A percentile compares a stretch with the other conserved stretches of the same genome.
These are phyloP conservation scores for Cardamine resedifolia DNA, from an alignment of 345 rosid genomes.

Conservation along the genomic window DNA sequence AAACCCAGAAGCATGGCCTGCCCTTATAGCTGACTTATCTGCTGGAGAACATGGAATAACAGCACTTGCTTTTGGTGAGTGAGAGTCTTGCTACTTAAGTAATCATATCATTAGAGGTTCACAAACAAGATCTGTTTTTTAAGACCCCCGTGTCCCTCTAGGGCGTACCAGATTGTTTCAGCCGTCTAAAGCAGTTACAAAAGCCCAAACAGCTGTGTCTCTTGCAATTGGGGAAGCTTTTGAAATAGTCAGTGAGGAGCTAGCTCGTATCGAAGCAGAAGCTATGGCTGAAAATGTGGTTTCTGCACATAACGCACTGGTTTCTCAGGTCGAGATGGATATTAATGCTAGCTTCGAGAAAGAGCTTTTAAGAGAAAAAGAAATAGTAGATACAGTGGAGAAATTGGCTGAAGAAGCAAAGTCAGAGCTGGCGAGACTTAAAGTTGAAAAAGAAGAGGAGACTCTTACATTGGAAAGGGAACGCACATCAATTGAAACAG, in stretches of 20 bases:
- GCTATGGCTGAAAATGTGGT: constrained; percentile 88
- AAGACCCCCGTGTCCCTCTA: constrained; percentile 19
- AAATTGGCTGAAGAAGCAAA: constrained; percentile 85
- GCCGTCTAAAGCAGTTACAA: constrained; percentile 91
- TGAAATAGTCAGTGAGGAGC: constrained; percentile 77
- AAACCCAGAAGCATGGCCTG: constrained; percentile 92
- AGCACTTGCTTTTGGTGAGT: constrained; percentile 89
- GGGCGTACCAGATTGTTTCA: constrained; percentile 91
- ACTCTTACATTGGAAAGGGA: constrained; percentile 62
- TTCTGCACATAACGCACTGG: constrained; percentile 68
- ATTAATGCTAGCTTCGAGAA: constrained; percentile 73
- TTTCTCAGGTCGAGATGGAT: constrained; percentile 83
- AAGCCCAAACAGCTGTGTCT: constrained; percentile 93
- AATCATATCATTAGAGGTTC: constrained; percentile 16
- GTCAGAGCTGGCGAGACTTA: constrained; percentile 60
- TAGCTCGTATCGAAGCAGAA: constrained; percentile 91
- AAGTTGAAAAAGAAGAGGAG: constrained; percentile 71
- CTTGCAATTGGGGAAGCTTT: constrained; percentile 83
- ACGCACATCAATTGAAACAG: constrained; percentile 66
- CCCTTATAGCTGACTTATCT: constrained; percentile 81
- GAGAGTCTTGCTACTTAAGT: constrained; percentile 26
- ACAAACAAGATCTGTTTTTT: constrained; percentile 6
- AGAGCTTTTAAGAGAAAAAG: constrained; percentile 69
- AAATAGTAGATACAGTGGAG: constrained; percentile 65
- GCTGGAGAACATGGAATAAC: constrained; percentile 83